These are phyloP conservation scores for Singerocomus inundabilis DNA, from an alignment of 1,284 basidiomycete genomes.

Conservation along the genomic window DNA sequence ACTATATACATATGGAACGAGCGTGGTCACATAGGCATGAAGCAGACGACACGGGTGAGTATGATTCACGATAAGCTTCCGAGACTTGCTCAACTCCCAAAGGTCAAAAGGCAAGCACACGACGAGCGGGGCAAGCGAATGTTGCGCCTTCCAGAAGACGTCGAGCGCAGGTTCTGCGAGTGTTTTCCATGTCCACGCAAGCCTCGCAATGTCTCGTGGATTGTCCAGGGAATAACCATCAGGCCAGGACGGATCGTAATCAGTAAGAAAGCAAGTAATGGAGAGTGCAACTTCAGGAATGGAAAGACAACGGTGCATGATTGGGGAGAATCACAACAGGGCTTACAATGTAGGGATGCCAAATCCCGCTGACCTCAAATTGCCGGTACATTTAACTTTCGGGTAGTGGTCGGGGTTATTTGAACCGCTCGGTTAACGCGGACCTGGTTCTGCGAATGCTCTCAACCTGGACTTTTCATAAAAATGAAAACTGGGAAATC, in stretches of 20 bases:
- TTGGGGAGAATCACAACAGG: too few relatives aligned
- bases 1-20: slow-evolving; percentile 12
- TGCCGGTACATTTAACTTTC: too few relatives aligned
- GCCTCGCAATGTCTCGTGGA: slow-evolving; percentile 24
- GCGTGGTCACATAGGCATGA: neutral
- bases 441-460: too few relatives aligned
- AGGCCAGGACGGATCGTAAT: slow-evolving; percentile 20
- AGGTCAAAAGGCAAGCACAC: slow-evolving; percentile 28
- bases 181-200: slow-evolving; percentile 31
- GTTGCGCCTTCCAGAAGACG: slow-evolving; percentile 32
- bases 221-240: slow-evolving; percentile 21
- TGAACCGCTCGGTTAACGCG: too few relatives aligned
- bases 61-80: slow-evolving; percentile 26
- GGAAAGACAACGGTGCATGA: slow-evolving; percentile 31
- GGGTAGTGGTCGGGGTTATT: too few relatives aligned
- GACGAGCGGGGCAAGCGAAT: too few relatives aligned
- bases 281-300: slow-evolving; percentile 25
- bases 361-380: too few relatives aligned
- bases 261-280: slow-evolving; percentile 27
- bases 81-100: slow-evolving; percentile 22
- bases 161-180: slow-evolving; percentile 31
- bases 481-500: too few relatives aligned
- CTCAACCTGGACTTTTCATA: too few relatives aligned
- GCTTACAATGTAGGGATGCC: too few relatives aligned
- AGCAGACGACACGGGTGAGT: neutral